Conservation (phyloP, 768 basidiomycete species). For the Suillus hirtellus region DNA sequence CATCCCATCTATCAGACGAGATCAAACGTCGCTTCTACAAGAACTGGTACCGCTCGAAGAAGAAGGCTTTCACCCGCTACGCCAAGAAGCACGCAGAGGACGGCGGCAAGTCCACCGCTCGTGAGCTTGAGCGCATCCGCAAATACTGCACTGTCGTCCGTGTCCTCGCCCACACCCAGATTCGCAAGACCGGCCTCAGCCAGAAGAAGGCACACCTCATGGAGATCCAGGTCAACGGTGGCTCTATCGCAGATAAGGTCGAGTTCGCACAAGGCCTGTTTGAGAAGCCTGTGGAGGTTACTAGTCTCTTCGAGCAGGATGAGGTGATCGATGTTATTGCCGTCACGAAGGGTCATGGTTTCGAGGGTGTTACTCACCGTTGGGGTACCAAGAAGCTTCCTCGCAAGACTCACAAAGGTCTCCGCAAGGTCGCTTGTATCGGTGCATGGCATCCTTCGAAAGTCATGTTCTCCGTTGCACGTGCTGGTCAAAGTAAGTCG, state of each 20-base stretch:
- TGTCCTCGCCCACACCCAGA: constrained; percentile 98
- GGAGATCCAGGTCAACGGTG: constrained; percentile 99
- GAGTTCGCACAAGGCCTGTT: constrained; percentile 92
- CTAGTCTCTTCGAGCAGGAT: constrained; percentile 90
- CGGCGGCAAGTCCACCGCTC: constrained; percentile 84
- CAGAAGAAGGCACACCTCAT: constrained; percentile 99
- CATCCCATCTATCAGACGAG: constrained; percentile 96
- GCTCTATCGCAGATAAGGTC: constrained; percentile 94
- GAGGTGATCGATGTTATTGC: constrained; percentile 96
- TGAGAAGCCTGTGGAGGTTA: constrained; percentile 92
- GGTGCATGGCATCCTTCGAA: constrained; percentile 98
- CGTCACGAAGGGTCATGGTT: constrained; percentile 99
- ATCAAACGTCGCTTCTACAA: constrained; percentile 99
- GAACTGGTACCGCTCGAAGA: constrained; percentile 99
- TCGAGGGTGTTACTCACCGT: constrained; percentile 98
- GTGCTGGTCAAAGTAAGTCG: constrained; percentile 96
- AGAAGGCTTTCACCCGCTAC: constrained; percentile 99
- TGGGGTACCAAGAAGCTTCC: constrained; percentile 99
- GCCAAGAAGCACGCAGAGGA: constrained; percentile 99
- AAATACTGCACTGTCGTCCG: constrained; percentile 99
- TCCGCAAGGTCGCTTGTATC: constrained; percentile 99
- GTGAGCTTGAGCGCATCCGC: constrained; percentile 98
- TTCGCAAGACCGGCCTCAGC: constrained; percentile 94
- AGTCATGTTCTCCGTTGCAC: constrained; percentile 99
- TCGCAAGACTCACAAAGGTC: constrained; percentile 99